Conservation (phyloP, 2,329 filamentous ascomycete genomes). For the Ilyonectria robusta region DNA sequence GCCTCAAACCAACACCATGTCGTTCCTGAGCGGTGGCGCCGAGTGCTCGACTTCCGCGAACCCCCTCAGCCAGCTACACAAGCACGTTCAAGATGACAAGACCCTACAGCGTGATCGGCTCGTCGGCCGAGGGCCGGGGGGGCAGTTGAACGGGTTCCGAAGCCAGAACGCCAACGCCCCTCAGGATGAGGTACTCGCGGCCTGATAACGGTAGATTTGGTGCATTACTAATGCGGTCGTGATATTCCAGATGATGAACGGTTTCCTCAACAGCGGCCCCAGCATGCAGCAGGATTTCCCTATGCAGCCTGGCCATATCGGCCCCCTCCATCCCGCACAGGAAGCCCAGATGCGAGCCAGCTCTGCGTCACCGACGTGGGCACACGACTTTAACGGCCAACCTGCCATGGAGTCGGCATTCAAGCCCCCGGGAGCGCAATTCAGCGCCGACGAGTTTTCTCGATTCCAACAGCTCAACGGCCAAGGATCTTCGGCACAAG, state of each 20-base stretch:
- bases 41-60: constrained; percentile 98
- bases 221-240: constrained; percentile 49
- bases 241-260: constrained; percentile 84
- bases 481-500: constrained; percentile 64
- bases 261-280: constrained; percentile 88
- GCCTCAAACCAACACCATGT: constrained; percentile 72
- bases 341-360: constrained; percentile 67
- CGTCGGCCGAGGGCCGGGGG: constrained; percentile 80
- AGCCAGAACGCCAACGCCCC: constrained; percentile 77
- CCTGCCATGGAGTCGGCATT: constrained; percentile 80
- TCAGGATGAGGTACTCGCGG: constrained; percentile 76
- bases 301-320: constrained; percentile 63
- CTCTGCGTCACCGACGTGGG: constrained; percentile 69
- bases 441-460: constrained; percentile 88
- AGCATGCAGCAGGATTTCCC: constrained; percentile 68
- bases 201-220: constrained; percentile 19
- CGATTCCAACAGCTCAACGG: constrained; percentile 84
- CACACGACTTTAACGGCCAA: constrained; percentile 69
- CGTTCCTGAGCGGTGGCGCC: constrained; percentile 92
- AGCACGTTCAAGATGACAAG: constrained; percentile 97
- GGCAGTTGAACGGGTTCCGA: constrained; percentile 82
- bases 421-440: constrained; percentile 72
- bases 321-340: constrained; percentile 64
- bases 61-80: constrained; percentile 96
- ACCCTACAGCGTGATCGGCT: constrained; percentile 93